Evolutionary conservation across 1,139 yeast species (phyloP).

Genomic region (Nadsonia commutata): DNA sequence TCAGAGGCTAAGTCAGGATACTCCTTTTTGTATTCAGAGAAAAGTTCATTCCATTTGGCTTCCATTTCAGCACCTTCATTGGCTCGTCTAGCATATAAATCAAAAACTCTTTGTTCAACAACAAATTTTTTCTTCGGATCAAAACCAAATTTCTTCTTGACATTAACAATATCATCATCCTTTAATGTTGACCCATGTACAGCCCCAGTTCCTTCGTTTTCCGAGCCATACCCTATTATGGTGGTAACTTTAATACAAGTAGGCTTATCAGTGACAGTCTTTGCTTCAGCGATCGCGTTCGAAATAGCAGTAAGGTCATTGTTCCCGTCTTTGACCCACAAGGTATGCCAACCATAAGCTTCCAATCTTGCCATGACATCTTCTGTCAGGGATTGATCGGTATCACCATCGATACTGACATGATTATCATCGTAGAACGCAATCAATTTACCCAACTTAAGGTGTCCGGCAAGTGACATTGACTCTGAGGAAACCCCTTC

Average conservation of each 20-base stretch:
- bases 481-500: slow-evolving; percentile 28
- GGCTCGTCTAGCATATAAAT: slow-evolving; percentile 41
- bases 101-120: slow-evolving; percentile 65
- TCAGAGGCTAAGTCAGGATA: slow-evolving; percentile 64
- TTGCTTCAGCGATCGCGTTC: slow-evolving; percentile 18
- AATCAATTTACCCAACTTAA: slow-evolving; percentile 23
- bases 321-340: slow-evolving; percentile 56
- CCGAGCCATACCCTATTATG: slow-evolving; percentile 22
- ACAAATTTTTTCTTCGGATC: slow-evolving; percentile 57
- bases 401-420: slow-evolving; percentile 26
- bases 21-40: slow-evolving; percentile 41
- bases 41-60: slow-evolving; percentile 48
- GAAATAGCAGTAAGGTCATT: slow-evolving; percentile 14
- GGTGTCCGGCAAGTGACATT: slow-evolving; percentile 26
- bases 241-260: slow-evolving; percentile 24
- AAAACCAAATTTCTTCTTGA: slow-evolving; percentile 65
- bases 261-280: slow-evolving; percentile 18
- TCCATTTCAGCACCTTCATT: slow-evolving; percentile 41
- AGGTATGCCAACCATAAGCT: slow-evolving; percentile 63
- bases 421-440: slow-evolving; percentile 27
- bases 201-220: slow-evolving; percentile 17
- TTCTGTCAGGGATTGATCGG: slow-evolving; percentile 23
- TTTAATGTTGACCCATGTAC: slow-evolving; percentile 48
- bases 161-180: slow-evolving; percentile 68
- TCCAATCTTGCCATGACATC: slow-evolving; percentile 21